Evolutionary conservation across 129 eudicot species (phyloP).

Genomic region (carrot (Daucus carota)): DH1_v3.0 NC_030389.2:2607501-2608000

Average conservation of each 20-base stretch:
- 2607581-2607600: neutral
- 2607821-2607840: neutral
- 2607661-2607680: neutral
- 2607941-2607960: conserved; percentile 45
- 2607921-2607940: conserved; percentile 42
- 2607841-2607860: neutral
- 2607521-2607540: neutral
- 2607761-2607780: neutral
- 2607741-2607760: neutral
- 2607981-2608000: conserved; percentile 51
- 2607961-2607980: conserved; percentile 49
- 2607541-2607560: neutral
- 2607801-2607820: neutral
- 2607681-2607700: neutral
- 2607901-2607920: neutral
- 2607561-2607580: neutral
- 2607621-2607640: neutral
- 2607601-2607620: neutral
- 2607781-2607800: neutral
- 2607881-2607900: neutral
- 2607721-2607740: no score
- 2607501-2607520: neutral
- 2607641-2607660: neutral
- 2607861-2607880: neutral
- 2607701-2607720: neutral